Evolutionary conservation across 73 alveolate species (phyloP), one percentile per base, ranked within the genome.

Genomic region (Paraurostyla sp.): DNA sequence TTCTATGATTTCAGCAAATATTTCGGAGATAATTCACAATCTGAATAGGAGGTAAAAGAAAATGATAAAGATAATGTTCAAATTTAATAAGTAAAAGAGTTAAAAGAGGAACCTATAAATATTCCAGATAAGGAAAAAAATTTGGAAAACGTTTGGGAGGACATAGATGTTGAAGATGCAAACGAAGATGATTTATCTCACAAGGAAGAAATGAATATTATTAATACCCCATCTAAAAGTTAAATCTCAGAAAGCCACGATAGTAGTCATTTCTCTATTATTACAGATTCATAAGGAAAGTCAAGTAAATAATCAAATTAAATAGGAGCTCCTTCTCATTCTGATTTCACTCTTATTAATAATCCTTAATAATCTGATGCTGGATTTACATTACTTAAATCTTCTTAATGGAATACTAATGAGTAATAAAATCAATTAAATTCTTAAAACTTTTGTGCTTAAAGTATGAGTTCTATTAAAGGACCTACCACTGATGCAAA

Each of bases 1-100:
- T 93, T 93, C 83, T 93, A 93, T 50, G 94, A 88, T 62, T 89
- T 63, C 89, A 2, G 92, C 35, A 50, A 52, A 33, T 48, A 81
- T 4, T 91, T 71, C 46, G 32, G 41, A n/a, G n/a, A n/a, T n/a
- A 41, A 51, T 13, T 50, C 52, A 40, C 29, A 58, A 76, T 50
- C 59, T 30, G 2, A 16, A 3, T 16, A 36, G 25, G 42, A 25
- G 89, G 71, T 57, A 88, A 48, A 30, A 35, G 46, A 59, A 57
- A 62, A 59, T 25, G 46, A 75, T 30, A 60, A 30, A 4, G 23
- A 11, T 9, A 29, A 23, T 29, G 22, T 60, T 60, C 51, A 4
- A 60, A 60, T 11, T 27, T 13, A 6, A 7, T 22, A 18, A 6
- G 13, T 9, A 6, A 9, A 60, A 60, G 52, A 30, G 3, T 11